Base-by-base conservation (phyloP, 148 eudicot species). In the Arbutus unedo region DNA sequence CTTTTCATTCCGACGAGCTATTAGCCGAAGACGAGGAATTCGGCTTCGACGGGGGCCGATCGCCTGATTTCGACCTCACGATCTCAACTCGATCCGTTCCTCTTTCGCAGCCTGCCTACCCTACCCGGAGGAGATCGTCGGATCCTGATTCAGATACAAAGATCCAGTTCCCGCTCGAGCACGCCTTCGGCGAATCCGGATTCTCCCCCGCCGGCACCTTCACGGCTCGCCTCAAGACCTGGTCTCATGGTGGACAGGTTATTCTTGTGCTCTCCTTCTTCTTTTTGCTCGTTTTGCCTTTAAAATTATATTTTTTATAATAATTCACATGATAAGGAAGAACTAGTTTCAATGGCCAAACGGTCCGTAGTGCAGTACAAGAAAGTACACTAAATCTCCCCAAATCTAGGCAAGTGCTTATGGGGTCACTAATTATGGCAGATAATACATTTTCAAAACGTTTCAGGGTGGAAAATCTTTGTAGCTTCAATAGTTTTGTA, bases 1-100 rank as follows among this genome's bases (percentile, higher is more conserved):
- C 86, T 21, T 94, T 96, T 74, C 90, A 94, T 83, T 96, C 98
- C 68, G 98, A 94, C 88, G 98, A 96, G 85, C 98, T 94, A 2
- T 85, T 91, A 8, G 80, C 79, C 21, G 96, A 93, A 47, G 97
- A 93, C 86, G 97, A 93, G 2, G 95, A 92, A 59, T 92, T 91
- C 82, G 96, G 91, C 0, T 80, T 90, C 78, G 95, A 90, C 74
- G 90, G 90, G 41, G 90, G 78, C 21, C 82, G 89, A 68, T 76
- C 88, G n/a, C 48, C 83, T 5, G 85, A 82, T 44, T 84, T 77
- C 25, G 84, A 83, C 82, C 72, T 84, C 76, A 19, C 85, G 15
- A 6, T 13, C 14, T 25, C 82, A 5, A 48, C 62, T n/a, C 57
- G 53, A 64, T 59, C 70, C n/a, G 18, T 70, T 56, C 51, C 15